phyloP scores from a whole-genome alignment of 352 stramenopile genomes.

The Pythium pyrilobum region DNA sequence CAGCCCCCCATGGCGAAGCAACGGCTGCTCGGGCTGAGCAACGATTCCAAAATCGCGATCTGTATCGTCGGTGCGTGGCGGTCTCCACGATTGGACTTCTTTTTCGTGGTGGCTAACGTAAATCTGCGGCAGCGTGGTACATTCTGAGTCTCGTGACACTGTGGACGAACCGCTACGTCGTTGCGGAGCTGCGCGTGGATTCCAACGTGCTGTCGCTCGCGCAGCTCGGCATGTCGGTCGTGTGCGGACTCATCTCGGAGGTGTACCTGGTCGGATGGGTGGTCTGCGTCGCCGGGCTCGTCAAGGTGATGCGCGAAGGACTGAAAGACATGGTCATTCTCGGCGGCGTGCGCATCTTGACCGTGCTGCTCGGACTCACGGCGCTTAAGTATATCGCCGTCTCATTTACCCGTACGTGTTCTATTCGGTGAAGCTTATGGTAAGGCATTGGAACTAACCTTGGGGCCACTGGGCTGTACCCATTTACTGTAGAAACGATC shows the following conservation, averaged over 20 bases:
- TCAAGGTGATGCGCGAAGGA: constrained; percentile 46
- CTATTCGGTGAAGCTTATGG: no score
- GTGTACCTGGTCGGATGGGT: constrained; percentile 68
- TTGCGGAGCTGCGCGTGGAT: constrained; percentile 67
- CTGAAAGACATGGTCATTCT: constrained; percentile 83
- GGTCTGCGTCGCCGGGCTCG: constrained; percentile 40
- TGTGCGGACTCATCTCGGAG: constrained; percentile 63
- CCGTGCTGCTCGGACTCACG: constrained; percentile 85
- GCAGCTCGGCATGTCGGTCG: constrained; percentile 74
- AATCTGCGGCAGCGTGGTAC: constrained; percentile 51
- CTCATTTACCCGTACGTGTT: constrained; percentile 83
- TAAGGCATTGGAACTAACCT: neutral
- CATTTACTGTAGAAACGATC: constrained; percentile 72
- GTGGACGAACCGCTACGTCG: constrained; percentile 82
- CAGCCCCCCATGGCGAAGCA: constrained; percentile 12
- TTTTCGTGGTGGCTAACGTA: neutral
- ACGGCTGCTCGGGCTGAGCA: neutral
- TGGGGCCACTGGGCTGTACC: neutral
- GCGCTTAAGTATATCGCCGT: constrained; percentile 90
- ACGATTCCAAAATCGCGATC: constrained; percentile 55
- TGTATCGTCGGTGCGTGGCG: constrained; percentile 45
- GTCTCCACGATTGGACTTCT: no score
- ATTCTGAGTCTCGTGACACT: constrained; percentile 73
- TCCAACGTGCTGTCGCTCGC: constrained; percentile 74
- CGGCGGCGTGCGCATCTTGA: constrained; percentile 78